Base-by-base conservation (phyloP, 106 monocot genomes). In the Acorus gramineus region DNA sequence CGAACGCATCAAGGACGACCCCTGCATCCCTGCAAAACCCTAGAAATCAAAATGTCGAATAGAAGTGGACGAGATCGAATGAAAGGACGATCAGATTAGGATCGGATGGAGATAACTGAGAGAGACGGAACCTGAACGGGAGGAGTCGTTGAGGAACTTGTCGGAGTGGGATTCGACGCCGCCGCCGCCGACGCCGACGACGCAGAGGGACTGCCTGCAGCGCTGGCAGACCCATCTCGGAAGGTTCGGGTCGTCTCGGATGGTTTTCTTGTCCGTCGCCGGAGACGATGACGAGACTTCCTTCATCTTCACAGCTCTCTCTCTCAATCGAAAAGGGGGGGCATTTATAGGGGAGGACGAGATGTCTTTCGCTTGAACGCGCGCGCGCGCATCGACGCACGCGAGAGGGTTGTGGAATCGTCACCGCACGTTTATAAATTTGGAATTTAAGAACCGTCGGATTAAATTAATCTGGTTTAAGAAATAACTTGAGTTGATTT, bases 141-240 rank as follows among this genome's bases (percentile, higher is more conserved):
- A 79, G 4, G 89, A 76, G 56, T 83, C 93, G 65, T 59, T 71
- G 76, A 76, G 78, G 80, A 86, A 85, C 73, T 84, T 86, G 71
- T 95, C 94, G 44, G 82, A 79, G 49, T 69, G 82, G 52, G 86
- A 86, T 4, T 90, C 94, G 46, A 76, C 81, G 13, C 89, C 94
- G 68, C 82, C 89, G 66, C 89, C 81, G 13, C 89, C 94, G 68
- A 82, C 89, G 66, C 89, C 94, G 68, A 84, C 89, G 66, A 95
- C 80, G 64, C 82, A 84, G 56, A 90, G 80, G 11, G 84, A 73
- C 71, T 86, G 74, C 72, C 77, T 84, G 71, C 90, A 86, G 59
- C 87, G 84, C 82, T 94, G 94, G 71, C 94, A 94, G 11, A 82
- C 74, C 86, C 81, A 82, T 64, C 86, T 52, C 3, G 86, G 89